Conservation (phyloP, 2,329 filamentous ascomycete genomes). For the Nothomitra cinnamomea region DNA sequence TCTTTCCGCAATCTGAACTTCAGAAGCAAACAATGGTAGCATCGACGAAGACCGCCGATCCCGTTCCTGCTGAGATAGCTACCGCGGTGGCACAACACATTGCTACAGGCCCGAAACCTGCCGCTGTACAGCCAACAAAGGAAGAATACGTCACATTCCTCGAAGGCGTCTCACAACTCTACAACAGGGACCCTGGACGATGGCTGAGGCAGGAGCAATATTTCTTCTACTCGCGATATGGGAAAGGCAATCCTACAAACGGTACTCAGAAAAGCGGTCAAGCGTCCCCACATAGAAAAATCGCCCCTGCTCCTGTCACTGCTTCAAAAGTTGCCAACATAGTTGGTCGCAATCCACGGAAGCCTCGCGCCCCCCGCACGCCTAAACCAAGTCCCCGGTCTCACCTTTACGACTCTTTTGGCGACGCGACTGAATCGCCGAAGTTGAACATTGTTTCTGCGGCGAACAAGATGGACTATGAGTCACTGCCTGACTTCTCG, state of each 20-base stretch:
- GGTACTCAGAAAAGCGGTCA: not conserved
- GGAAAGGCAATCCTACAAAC: constrained; percentile 24
- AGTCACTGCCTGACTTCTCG: constrained; percentile 51
- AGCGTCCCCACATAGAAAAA: constrained; percentile 15
- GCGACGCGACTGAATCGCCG: constrained; percentile 8
- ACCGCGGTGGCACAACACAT: constrained; percentile 2
- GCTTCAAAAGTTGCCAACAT: constrained; percentile 16
- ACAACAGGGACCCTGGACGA: constrained; percentile 24
- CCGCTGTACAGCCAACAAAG: constrained; percentile 8
- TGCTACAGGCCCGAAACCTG: not conserved
- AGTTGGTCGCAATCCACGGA: constrained; percentile 7
- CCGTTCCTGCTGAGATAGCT: not conserved
- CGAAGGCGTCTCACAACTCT: constrained; percentile 23
- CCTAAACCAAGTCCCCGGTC: constrained; percentile 7
- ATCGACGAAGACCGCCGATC: too few relatives aligned
- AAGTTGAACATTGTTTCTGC: constrained; percentile 6
- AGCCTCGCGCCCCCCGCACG: constrained; percentile 7
- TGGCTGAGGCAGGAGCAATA: constrained; percentile 36
- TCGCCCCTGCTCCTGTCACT: constrained; percentile 16
- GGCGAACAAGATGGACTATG: constrained; percentile 47
- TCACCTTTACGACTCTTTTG: constrained; percentile 2
- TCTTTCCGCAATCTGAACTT: constrained; percentile 3
- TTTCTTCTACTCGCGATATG: constrained; percentile 29
- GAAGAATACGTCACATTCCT: constrained; percentile 22
- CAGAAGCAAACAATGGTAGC: not conserved